A percentile compares a stretch with the other conserved stretches of the same genome.
These are phyloP conservation scores for Zalerion maritima DNA, from an alignment of 495 filamentous ascomycete species.

Conservation along the genomic window DNA sequence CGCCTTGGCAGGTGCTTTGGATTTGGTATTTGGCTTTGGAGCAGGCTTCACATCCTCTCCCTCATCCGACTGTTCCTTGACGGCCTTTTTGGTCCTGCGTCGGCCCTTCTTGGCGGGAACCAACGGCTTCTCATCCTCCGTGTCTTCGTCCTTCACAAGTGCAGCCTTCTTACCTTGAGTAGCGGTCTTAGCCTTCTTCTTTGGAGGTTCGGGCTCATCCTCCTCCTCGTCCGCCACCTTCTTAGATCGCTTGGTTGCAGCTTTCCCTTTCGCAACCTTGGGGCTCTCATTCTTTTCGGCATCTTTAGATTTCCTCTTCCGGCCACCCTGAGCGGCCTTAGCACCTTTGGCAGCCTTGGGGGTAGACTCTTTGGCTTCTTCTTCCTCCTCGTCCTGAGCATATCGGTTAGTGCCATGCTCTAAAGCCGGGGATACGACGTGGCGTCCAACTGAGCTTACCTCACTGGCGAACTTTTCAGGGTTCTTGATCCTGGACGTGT, in stretches of 20 bases:
- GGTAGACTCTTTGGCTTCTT: slow-evolving; percentile 12
- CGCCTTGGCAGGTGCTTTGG: slow-evolving; percentile 15
- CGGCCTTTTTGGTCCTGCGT: slow-evolving; percentile 10
- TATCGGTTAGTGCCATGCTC: slow-evolving; percentile 2
- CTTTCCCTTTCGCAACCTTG: slow-evolving; percentile 10
- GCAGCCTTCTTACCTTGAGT: slow-evolving; percentile 8
- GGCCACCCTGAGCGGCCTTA: slow-evolving; percentile 22
- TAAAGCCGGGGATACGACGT: background rate
- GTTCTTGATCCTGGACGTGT: slow-evolving; percentile 17
- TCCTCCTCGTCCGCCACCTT: slow-evolving; percentile 13
- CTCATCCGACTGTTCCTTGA: slow-evolving; percentile 9
- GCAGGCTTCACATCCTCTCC: slow-evolving; percentile 17
- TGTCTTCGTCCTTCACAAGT: slow-evolving; percentile 10
- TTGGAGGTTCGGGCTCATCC: slow-evolving; percentile 8
- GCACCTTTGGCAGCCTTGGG: slow-evolving; percentile 9
- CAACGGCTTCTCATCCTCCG: slow-evolving; percentile 2
- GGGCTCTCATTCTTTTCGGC: slow-evolving; percentile 11
- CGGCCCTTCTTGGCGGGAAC: slow-evolving; percentile 10
- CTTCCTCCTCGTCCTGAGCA: slow-evolving; percentile 12
- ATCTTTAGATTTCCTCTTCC: slow-evolving; percentile 20
- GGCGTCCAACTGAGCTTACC: slow-evolving; percentile 1
- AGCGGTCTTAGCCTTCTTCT: slow-evolving; percentile 9
- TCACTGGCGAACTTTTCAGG: slow-evolving; percentile 13
- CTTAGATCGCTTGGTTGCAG: slow-evolving; percentile 5
- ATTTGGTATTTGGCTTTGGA: slow-evolving; percentile 13